phyloP scores from a whole-genome alignment of 192 early-diverging fungal species.

The Lobosporangium transversale region DNA sequence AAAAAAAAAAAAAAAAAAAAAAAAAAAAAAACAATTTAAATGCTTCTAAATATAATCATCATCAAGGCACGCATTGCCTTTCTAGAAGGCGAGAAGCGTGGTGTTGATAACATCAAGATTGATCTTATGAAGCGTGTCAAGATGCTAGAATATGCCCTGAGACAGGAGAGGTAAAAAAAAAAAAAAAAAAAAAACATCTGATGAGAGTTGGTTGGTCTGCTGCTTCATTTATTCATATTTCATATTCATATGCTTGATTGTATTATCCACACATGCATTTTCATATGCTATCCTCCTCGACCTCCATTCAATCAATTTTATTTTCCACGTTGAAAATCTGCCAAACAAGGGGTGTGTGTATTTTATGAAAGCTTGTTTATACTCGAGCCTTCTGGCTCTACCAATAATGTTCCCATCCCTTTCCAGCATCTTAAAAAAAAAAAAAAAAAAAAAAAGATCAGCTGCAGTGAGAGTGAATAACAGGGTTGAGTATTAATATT shows the following conservation, averaged over 20 bases:
- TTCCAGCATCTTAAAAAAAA: no score
- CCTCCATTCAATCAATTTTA: slow-evolving; percentile 7
- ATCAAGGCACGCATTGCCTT: slow-evolving; percentile 76
- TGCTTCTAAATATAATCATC: neutral
- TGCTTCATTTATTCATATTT: neutral
- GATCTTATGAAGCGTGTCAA: slow-evolving; percentile 83
- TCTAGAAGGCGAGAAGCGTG: slow-evolving; percentile 80
- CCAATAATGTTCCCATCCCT: no score
- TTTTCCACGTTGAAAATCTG: no score
- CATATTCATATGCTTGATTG: neutral
- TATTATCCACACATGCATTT: neutral
- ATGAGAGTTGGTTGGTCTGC: neutral
- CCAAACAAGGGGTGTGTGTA: no score
- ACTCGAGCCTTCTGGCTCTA: no score
- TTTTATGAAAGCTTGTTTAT: no score
- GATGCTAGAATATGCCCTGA: slow-evolving; percentile 86
- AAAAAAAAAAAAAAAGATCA: no score
- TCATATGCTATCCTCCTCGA: slow-evolving; percentile 14
- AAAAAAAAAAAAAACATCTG: no score
- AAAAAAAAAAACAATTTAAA: no score
- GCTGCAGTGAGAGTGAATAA: slow-evolving; percentile 7
- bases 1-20: no score
- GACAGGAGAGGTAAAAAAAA: slow-evolving; percentile 75
- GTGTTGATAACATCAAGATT: slow-evolving; percentile 75
- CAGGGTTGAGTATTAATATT: neutral